Percentiles rank a stretch among this genome's conserved stretches.
These are phyloP conservation scores for Aspergillus saccharolyticus DNA, from an alignment of 495 filamentous ascomycete genomes.

Conservation along the genomic window DNA sequence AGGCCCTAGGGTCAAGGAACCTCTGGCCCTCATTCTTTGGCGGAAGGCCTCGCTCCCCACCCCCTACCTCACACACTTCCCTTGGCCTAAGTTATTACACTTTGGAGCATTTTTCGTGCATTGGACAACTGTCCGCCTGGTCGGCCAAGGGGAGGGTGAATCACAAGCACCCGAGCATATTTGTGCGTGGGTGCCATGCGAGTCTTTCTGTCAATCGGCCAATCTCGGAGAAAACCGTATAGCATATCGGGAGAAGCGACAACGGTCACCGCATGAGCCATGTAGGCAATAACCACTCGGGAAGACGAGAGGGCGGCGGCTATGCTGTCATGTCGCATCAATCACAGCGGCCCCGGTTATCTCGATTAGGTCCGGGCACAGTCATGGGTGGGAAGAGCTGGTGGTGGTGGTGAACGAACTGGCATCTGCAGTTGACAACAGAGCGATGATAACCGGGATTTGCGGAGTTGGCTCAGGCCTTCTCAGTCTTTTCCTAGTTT, in stretches of 20 bases:
- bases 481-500: neutral
- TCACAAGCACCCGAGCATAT: neutral
- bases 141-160: neutral
- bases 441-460: neutral
- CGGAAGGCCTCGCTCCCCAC: neutral
- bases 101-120: neutral
- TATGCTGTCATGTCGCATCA: neutral
- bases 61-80: neutral
- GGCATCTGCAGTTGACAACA: neutral
- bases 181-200: neutral
- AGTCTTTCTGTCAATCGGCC: neutral
- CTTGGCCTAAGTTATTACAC: neutral
- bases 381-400: neutral
- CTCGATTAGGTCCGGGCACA: neutral
- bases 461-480: neutral
- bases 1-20: neutral
- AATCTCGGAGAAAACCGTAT: neutral
- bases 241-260: neutral
- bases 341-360: conserved; percentile 1
- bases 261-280: conserved; percentile 1
- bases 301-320: neutral
- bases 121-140: neutral
- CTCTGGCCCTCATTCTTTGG: neutral
- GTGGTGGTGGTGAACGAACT: neutral
- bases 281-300: neutral